Percentiles rank a stretch among this genome's conserved stretches.
Conservation (phyloP, 1,284 basidiomycete genomes). For the Vanrija pseudolonga region DNA sequence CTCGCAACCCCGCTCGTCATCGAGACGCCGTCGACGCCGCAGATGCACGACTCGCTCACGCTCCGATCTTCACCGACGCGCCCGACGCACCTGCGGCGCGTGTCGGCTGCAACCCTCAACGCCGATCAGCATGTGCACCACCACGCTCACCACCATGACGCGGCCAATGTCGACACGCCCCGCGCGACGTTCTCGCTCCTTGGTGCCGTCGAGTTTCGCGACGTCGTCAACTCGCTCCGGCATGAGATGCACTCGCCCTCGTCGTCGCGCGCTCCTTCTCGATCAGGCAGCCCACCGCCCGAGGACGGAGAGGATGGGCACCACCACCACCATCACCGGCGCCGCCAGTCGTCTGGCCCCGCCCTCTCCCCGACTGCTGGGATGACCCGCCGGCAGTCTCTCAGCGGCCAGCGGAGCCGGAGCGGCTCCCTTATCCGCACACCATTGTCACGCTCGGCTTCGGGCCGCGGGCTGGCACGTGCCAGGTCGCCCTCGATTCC, state of each 20-base stretch:
- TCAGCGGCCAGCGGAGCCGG: no score
- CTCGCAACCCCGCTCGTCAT: not conserved
- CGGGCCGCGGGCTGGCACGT: no score
- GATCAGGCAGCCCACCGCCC: not conserved
- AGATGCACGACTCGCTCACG: not conserved
- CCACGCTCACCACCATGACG: not conserved
- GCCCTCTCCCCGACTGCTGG: no score
- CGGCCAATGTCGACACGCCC: constrained; percentile 22
- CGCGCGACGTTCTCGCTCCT: constrained; percentile 17
- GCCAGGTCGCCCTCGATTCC: no score
- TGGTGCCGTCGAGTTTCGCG: constrained; percentile 21
- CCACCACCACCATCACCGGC: constrained; percentile 5
- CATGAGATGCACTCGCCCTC: constrained; percentile 39
- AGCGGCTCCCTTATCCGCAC: no score
- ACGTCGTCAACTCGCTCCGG: constrained; percentile 69
- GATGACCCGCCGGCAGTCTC: no score
- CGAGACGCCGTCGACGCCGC: constrained; percentile 1
- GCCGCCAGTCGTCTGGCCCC: not conserved
- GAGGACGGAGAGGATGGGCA: not conserved
- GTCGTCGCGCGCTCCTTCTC: constrained; percentile 5
- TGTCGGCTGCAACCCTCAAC: not conserved
- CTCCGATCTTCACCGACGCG: not conserved
- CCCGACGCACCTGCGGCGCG: not conserved
- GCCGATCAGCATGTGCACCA: not conserved
- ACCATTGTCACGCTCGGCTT: no score